phyloP scores from a whole-genome alignment of 2,329 filamentous ascomycete species.

The Endothia cerciana region DNA sequence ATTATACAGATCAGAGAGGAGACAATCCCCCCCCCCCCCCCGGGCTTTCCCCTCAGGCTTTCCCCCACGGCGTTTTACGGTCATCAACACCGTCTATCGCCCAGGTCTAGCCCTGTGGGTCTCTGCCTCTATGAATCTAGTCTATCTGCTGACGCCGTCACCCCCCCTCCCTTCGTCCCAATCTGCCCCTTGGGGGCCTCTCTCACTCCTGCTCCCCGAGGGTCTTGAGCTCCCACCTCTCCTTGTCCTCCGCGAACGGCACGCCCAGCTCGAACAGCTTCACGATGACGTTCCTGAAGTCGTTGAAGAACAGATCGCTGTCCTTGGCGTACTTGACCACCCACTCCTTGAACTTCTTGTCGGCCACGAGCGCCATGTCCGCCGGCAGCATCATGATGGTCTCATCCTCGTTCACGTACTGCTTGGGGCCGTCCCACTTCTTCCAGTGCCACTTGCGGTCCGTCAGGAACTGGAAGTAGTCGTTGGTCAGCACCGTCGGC shows the following conservation, averaged over 20 bases:
- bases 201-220: slow-evolving; percentile 39
- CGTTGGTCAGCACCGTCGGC: slow-evolving; percentile 89
- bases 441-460: slow-evolving; percentile 91
- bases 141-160: not conserved
- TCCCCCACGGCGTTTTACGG: too few relatives aligned
- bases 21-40: too few relatives aligned
- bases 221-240: slow-evolving; percentile 69
- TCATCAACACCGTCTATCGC: not conserved
- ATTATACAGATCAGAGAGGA: not conserved
- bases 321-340: slow-evolving; percentile 91
- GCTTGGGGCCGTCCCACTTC: slow-evolving; percentile 90
- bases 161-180: not conserved
- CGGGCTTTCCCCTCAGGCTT: too few relatives aligned
- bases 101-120: not conserved
- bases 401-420: slow-evolving; percentile 86
- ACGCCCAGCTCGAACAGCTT: slow-evolving; percentile 95
- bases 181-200: not conserved
- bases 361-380: slow-evolving; percentile 84
- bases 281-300: slow-evolving; percentile 78
- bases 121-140: not conserved
- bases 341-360: slow-evolving; percentile 80
- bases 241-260: slow-evolving; percentile 71
- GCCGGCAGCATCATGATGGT: slow-evolving; percentile 96
- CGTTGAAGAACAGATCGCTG: slow-evolving; percentile 89
- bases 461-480: slow-evolving; percentile 86